Conservation (phyloP, 179 eudicot species). For the Vitellaria paradoxa region DNA sequence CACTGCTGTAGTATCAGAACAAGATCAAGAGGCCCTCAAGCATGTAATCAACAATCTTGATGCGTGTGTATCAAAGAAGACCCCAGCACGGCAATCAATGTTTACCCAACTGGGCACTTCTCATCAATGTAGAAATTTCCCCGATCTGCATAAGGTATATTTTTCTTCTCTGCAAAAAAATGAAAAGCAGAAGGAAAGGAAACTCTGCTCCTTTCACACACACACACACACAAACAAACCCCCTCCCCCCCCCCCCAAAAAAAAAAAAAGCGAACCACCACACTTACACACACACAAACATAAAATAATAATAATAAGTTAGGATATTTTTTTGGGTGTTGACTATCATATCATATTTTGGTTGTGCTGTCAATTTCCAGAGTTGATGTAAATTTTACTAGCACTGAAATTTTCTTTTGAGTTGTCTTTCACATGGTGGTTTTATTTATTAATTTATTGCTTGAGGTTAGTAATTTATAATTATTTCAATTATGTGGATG, state of each 20-base stretch:
- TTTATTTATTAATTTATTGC: not conserved
- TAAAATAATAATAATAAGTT: not conserved
- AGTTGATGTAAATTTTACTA: not conserved
- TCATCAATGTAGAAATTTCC: slow-evolving; percentile 22
- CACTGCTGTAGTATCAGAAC: slow-evolving; percentile 37
- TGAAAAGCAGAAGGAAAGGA: not conserved
- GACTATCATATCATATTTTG: not conserved
- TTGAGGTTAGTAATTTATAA: not conserved
- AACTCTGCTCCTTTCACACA: not conserved
- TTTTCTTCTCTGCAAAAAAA: not conserved
- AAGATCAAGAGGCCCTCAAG: slow-evolving; percentile 35
- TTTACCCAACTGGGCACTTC: slow-evolving; percentile 25
- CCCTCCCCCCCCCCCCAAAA: too few species aligned
- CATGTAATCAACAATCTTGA: slow-evolving; percentile 57
- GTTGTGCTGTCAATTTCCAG: not conserved
- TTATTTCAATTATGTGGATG: not conserved
- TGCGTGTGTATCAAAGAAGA: slow-evolving; percentile 37
- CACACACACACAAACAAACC: too few species aligned
- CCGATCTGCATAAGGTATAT: slow-evolving; percentile 22
- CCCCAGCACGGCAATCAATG: slow-evolving; percentile 19
- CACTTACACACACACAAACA: too few species aligned
- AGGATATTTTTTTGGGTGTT: not conserved
- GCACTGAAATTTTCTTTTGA: not conserved
- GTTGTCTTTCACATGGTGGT: not conserved
- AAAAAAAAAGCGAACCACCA: too few species aligned